These are phyloP conservation scores for Brassica balearica DNA, from an alignment of 441 rosid species.

Conservation along the genomic window DNA sequence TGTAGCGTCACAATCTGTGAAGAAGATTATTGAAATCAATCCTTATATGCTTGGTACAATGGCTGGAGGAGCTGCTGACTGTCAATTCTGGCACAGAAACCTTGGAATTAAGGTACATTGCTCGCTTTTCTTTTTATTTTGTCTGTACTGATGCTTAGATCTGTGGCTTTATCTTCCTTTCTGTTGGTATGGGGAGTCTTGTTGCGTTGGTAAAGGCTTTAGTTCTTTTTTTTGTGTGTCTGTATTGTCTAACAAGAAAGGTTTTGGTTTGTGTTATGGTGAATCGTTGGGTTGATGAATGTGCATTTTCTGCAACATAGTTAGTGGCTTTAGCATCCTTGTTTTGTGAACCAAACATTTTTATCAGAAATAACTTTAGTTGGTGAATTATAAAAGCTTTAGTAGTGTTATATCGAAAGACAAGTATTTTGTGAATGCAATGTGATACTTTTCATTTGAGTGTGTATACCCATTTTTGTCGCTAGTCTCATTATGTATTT, in stretches of 20 bases:
- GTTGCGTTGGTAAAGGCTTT: neutral
- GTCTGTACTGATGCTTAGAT: constrained; percentile 2
- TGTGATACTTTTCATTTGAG: neutral
- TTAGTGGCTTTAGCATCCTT: constrained; percentile 23
- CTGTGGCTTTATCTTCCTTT: neutral
- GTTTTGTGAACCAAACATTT: neutral
- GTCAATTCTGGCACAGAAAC: constrained; percentile 99
- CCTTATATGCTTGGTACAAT: constrained; percentile 99
- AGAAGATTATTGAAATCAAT: constrained; percentile 81
- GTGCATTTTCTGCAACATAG: neutral
- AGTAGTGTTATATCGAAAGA: constrained; percentile 6
- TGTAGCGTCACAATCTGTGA: neutral
- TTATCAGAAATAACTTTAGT: neutral
- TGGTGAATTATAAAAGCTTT: constrained; percentile 9
- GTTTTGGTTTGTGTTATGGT: neutral
- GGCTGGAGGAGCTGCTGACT: constrained; percentile 99
- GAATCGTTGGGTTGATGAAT: neutral
- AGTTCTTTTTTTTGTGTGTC: neutral
- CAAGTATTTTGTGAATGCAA: constrained; percentile 16
- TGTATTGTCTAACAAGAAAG: neutral
- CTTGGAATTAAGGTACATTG: constrained; percentile 85
- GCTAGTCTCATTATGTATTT: constrained; percentile 18
- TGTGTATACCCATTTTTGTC: neutral
- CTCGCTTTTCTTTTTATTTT: neutral
- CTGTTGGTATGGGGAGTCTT: neutral